These are phyloP conservation scores for Phytophthora quininea DNA, from an alignment of 352 stramenopile genomes.

Conservation along the genomic window DNA sequence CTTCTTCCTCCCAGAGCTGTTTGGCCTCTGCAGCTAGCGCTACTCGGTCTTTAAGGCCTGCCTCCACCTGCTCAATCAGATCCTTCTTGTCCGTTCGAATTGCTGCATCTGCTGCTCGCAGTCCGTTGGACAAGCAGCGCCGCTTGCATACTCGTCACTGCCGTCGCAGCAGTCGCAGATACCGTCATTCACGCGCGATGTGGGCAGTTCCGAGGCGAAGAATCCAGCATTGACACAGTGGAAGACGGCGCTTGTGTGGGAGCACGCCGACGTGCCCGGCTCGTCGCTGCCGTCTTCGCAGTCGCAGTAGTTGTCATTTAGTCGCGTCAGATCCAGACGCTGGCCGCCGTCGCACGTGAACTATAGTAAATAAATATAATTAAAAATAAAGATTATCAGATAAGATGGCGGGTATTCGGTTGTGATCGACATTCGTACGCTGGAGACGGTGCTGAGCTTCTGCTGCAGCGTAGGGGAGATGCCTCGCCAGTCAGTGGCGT, in stretches of 20 bases:
- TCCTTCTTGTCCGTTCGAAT: slow-evolving; percentile 59
- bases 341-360: slow-evolving; percentile 79
- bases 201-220: slow-evolving; percentile 58
- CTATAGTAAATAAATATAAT: slow-evolving; percentile 29
- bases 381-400: slow-evolving; percentile 4
- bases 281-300: slow-evolving; percentile 93
- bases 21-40: slow-evolving; percentile 38
- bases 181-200: slow-evolving; percentile 89
- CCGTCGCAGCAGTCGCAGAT: slow-evolving; percentile 99
- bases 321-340: slow-evolving; percentile 46
- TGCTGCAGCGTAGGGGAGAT: slow-evolving; percentile 48
- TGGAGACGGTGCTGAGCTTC: slow-evolving; percentile 39
- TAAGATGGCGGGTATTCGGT: background rate
- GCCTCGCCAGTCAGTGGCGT: slow-evolving; percentile 41
- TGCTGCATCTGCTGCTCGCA: slow-evolving; percentile 46
- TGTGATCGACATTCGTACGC: slow-evolving; percentile 29
- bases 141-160: slow-evolving; percentile 81
- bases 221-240: slow-evolving; percentile 49
- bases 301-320: slow-evolving; percentile 97
- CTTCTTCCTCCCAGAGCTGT: slow-evolving; percentile 42
- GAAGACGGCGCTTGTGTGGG: slow-evolving; percentile 49
- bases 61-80: slow-evolving; percentile 75
- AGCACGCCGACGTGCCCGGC: slow-evolving; percentile 83
- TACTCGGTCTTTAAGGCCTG: slow-evolving; percentile 56
- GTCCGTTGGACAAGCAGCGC: slow-evolving; percentile 43